A percentile compares a stretch with the other conserved stretches of the same genome.
These are phyloP conservation scores for Umbelopsis isabellina DNA, from an alignment of 192 early-diverging fungal genomes.

Conservation along the genomic window DNA sequence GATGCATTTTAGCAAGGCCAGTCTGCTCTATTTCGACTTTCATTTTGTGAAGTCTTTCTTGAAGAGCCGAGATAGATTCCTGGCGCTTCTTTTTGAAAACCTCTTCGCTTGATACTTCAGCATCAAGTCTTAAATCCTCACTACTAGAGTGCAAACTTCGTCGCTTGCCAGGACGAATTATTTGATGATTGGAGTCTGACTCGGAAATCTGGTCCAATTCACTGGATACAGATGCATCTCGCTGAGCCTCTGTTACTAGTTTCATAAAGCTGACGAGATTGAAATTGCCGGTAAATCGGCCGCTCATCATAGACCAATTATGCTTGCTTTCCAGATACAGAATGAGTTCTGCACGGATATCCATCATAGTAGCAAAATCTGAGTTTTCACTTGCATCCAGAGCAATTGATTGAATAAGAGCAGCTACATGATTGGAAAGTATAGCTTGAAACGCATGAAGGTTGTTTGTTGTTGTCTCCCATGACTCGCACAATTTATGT, in stretches of 20 bases:
- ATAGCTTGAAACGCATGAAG: neutral
- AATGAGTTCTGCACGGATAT: conserved; percentile 15
- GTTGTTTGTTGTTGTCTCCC: neutral
- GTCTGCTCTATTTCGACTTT: conserved; percentile 18
- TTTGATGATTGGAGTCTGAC: neutral
- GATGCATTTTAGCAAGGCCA: conserved; percentile 8
- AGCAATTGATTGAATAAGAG: conserved; percentile 7
- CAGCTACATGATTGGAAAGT: conserved; percentile 14
- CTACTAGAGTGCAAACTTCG: neutral
- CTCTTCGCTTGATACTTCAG: neutral
- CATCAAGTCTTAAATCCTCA: neutral
- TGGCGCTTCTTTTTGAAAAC: neutral
- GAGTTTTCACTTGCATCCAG: neutral
- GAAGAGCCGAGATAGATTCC: conserved; percentile 16
- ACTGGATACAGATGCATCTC: neutral
- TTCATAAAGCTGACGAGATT: conserved; percentile 7
- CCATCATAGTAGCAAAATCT: conserved; percentile 16
- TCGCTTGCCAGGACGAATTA: conserved; percentile 4
- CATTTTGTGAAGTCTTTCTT: conserved; percentile 11
- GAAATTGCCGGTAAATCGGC: conserved; percentile 2
- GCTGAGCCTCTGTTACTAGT: conserved; percentile 16
- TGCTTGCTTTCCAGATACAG: neutral
- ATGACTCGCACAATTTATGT: conserved; percentile 14
- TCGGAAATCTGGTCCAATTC: neutral
- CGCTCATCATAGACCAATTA: conserved; percentile 14